Base-by-base conservation (phyloP, 306 rosid genomes). In the Crotalaria pallida region DNA sequence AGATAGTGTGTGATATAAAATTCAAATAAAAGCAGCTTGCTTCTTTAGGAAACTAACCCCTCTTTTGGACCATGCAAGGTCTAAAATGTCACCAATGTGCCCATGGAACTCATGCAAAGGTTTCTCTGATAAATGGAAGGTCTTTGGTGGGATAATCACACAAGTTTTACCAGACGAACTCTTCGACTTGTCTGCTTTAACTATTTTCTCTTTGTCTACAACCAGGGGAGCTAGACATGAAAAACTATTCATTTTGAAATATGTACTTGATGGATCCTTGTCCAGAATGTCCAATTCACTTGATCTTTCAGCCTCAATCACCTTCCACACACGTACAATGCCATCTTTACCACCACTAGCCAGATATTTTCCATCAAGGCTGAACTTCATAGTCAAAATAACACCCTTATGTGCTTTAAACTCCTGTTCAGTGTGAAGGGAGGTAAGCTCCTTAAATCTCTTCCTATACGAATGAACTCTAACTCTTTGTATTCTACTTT, bases 311-410 rank as follows among this genome's bases (percentile, higher is more conserved):
- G 80, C 86, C 68, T 83, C 92, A 58, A 83, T 50, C 78, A 92
- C 92, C 84, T 80, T 77, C 98, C 98, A 92, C 47, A 92, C 87
- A 2, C 92, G 84, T 24, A 92, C 91, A 11, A 86, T 49, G 12
- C 91, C 89, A 83, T 92, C 98, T 79, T 86, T 85, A 18, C 96
- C 98, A 4, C 88, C 96, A 72, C 84, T 92, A 52, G 98, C 98
- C 50, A 92, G 68, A 74, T 88, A 88, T 47, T 75, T 78, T 34
- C 98, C 98, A 58, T 92, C 96, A 40, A 57, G 85, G 68, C 96
- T 92, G 78, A 92, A 92, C 82, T 89, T 92, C 96, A 92, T 89
- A 6, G 89, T 59, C 76, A 87, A 78, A 71, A 92, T 89, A 34
- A 87, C 71, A 24, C 98, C 98, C 69, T 81, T 82, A 40, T 92